Evolutionary conservation across 2,329 filamentous ascomycete genomes (phyloP).

Genomic region (Bipolaris zeicola): DNA sequence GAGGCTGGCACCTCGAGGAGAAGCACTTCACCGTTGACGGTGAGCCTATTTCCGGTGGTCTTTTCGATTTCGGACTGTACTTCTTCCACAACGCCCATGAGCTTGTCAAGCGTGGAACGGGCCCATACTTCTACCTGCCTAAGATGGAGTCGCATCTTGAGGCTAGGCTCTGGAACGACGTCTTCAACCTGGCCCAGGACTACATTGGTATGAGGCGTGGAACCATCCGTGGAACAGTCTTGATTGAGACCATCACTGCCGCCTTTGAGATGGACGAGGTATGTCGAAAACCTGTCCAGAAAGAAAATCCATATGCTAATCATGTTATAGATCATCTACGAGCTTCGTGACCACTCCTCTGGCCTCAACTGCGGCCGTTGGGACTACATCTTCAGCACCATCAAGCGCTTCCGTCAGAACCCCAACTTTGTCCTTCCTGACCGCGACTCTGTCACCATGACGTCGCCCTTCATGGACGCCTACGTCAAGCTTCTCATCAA

Average conservation of each 20-base stretch:
- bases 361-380: conserved; percentile 98
- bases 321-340: conserved; percentile 80
- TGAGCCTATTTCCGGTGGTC: conserved; percentile 86
- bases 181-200: conserved; percentile 94
- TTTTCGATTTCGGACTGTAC: conserved; percentile 98
- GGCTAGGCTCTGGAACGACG: conserved; percentile 97
- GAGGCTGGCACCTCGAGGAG: conserved; percentile 98
- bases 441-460: conserved; percentile 92
- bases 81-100: conserved; percentile 98
- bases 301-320: conserved; percentile 16
- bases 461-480: conserved; percentile 95
- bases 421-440: conserved; percentile 91
- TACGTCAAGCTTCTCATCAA: conserved; percentile 98
- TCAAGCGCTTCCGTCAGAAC: conserved; percentile 99
- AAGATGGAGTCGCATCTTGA: conserved; percentile 99
- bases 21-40: conserved; percentile 97
- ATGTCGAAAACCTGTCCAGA: neutral
- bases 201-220: conserved; percentile 86
- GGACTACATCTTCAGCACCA: conserved; percentile 99
- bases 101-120: conserved; percentile 79
- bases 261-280: conserved; percentile 99
- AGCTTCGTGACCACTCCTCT: conserved; percentile 93
- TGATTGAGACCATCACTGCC: conserved; percentile 97
- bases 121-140: conserved; percentile 96
- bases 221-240: conserved; percentile 90